Percentiles rank a stretch among this genome's conserved stretches.
phyloP scores from a whole-genome alignment of 2,329 filamentous ascomycete genomes.

The Curvularia sp. region DNA sequence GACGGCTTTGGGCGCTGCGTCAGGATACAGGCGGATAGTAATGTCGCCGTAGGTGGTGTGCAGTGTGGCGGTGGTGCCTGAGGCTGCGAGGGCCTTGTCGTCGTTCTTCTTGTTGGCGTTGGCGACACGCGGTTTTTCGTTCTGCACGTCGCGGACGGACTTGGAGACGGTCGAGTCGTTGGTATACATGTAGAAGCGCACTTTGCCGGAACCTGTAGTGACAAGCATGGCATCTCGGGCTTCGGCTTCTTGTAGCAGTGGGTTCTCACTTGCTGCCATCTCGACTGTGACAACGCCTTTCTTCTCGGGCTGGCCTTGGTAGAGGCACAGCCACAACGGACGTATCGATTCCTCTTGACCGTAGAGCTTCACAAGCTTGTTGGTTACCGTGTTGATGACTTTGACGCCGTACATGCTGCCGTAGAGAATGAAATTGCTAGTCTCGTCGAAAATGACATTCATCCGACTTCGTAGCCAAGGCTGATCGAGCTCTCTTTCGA shows the following conservation, averaged over 20 bases:
- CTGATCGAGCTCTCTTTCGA: conserved; percentile 85
- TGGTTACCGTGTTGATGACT: conserved; percentile 94
- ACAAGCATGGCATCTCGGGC: conserved; percentile 88
- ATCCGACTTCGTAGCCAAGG: conserved; percentile 70
- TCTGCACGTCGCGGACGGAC: conserved; percentile 82
- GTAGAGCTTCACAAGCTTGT: conserved; percentile 88
- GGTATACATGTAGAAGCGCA: conserved; percentile 97
- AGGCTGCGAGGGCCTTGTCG: conserved; percentile 69
- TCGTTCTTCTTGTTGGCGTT: conserved; percentile 56
- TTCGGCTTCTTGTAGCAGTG: conserved; percentile 90
- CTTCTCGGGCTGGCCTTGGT: conserved; percentile 94
- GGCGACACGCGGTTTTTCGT: conserved; percentile 82
- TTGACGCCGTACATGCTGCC: conserved; percentile 92
- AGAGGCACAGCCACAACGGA: conserved; percentile 81
- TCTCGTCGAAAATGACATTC: conserved; percentile 95
- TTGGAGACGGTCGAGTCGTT: conserved; percentile 72
- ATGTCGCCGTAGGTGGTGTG: conserved; percentile 97
- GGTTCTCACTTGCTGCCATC: conserved; percentile 96
- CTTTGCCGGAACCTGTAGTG: conserved; percentile 82
- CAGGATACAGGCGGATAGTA: conserved; percentile 88
- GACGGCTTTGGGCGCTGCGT: conserved; percentile 90
- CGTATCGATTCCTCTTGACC: conserved; percentile 89
- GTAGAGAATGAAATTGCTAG: conserved; percentile 92
- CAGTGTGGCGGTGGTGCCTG: conserved; percentile 79
- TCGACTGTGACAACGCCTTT: conserved; percentile 92